phyloP scores from a whole-genome alignment of 1,139 yeast species.

The Wickerhamiella pararugosa region DNA sequence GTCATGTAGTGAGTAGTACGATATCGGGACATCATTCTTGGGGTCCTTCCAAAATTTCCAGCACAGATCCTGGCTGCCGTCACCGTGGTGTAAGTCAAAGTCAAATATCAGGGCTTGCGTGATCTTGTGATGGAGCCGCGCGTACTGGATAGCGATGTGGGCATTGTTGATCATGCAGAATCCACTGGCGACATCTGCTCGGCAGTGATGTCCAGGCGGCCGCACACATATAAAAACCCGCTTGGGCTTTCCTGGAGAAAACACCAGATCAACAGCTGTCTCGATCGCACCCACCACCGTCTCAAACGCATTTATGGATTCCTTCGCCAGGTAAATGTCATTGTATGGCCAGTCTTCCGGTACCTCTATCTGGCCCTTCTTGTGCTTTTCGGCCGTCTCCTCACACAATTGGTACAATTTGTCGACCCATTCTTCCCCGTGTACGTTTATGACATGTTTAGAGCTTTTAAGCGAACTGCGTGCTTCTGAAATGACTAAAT shows the following conservation, averaged over 20 bases:
- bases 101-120: constrained; percentile 76
- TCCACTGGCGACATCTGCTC: constrained; percentile 73
- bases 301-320: constrained; percentile 56
- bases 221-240: constrained; percentile 58
- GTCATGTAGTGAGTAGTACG: constrained; percentile 75
- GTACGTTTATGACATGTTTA: constrained; percentile 57
- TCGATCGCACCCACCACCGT: constrained; percentile 75
- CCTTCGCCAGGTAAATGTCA: constrained; percentile 59
- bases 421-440: constrained; percentile 61
- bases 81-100: constrained; percentile 85
- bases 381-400: constrained; percentile 42
- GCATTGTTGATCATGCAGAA: constrained; percentile 74
- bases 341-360: constrained; percentile 77
- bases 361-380: constrained; percentile 49
- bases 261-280: constrained; percentile 46
- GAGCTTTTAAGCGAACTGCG: constrained; percentile 22
- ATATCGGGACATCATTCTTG: constrained; percentile 29
- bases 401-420: constrained; percentile 44
- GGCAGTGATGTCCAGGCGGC: constrained; percentile 90
- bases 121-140: constrained; percentile 44
- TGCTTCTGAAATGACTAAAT: constrained; percentile 32
- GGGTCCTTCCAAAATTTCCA: constrained; percentile 56
- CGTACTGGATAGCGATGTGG: constrained; percentile 72
- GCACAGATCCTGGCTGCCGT: constrained; percentile 77
- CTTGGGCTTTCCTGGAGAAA: constrained; percentile 25